Conservation (phyloP, 225 moss, liverwort and hornwort species). For the Bryum argenteum region DNA sequence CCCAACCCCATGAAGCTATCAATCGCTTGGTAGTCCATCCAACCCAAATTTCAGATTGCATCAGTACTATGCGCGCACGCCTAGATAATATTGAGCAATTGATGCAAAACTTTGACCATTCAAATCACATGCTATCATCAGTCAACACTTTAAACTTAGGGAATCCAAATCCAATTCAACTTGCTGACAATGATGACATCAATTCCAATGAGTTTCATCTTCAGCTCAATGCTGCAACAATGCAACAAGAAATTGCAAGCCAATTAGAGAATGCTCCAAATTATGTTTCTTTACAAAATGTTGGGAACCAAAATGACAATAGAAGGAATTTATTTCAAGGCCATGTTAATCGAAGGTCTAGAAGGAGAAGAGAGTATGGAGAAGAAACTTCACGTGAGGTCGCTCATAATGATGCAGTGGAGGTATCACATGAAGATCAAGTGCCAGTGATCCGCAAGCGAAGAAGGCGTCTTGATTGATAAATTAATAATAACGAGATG, state of each 20-base stretch:
- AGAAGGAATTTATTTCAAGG: slow-evolving; percentile 27
- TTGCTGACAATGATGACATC: slow-evolving; percentile 20
- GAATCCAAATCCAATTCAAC: slow-evolving; percentile 29
- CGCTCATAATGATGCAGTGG: slow-evolving; percentile 38
- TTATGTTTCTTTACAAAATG: slow-evolving; percentile 15
- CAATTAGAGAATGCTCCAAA: slow-evolving; percentile 33
- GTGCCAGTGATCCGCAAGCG: slow-evolving; percentile 44
- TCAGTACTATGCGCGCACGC: slow-evolving; percentile 50
- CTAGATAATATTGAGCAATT: slow-evolving; percentile 59
- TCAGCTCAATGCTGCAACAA: slow-evolving; percentile 35
- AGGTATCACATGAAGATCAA: slow-evolving; percentile 44
- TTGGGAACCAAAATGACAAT: slow-evolving; percentile 17
- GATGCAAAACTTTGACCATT: slow-evolving; percentile 50
- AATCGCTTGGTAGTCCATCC: slow-evolving; percentile 46
- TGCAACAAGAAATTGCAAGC: slow-evolving; percentile 31
- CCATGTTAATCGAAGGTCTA: slow-evolving; percentile 38
- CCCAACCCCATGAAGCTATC: slow-evolving; percentile 49
- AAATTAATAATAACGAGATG: neutral
- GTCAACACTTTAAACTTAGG: slow-evolving; percentile 8
- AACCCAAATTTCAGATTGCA: slow-evolving; percentile 53
- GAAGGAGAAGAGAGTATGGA: slow-evolving; percentile 45
- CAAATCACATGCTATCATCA: slow-evolving; percentile 23
- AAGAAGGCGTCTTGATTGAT: slow-evolving; percentile 51
- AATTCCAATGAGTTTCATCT: slow-evolving; percentile 36
- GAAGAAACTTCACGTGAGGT: slow-evolving; percentile 53